Percentiles rank a stretch among this genome's conserved stretches.
These are phyloP conservation scores for Sambucus nigra DNA, from an alignment of 129 eudicot species.

Conservation along the genomic window DNA sequence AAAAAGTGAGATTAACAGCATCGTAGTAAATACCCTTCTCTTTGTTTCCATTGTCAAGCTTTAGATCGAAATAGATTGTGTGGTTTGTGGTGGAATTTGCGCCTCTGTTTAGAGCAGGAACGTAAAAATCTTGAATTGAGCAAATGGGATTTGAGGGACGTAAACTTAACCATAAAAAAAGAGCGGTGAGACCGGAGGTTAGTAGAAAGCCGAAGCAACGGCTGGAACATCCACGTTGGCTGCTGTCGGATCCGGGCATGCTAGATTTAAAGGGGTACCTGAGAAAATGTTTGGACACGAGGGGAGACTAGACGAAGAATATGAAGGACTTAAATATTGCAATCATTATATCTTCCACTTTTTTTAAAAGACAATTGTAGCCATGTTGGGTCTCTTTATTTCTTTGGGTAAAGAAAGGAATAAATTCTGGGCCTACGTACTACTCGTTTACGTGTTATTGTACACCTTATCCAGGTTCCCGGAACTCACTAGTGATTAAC, in stretches of 20 bases:
- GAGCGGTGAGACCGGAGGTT: conserved; percentile 49
- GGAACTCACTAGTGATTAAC: too few relatives aligned
- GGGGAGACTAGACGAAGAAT: not conserved
- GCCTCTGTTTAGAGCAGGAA: conserved; percentile 28
- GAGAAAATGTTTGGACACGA: not conserved
- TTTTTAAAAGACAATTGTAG: too few relatives aligned
- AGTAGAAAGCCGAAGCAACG: conserved; percentile 45
- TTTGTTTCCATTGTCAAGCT: conserved; percentile 32
- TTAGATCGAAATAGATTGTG: conserved; percentile 29
- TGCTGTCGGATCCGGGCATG: conserved; percentile 30
- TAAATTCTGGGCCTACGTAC: too few relatives aligned
- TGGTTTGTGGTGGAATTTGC: conserved; percentile 16
- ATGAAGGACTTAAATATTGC: too few relatives aligned
- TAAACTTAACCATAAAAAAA: conserved; percentile 60
- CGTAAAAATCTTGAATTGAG: conserved; percentile 36
- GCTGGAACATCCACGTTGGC: conserved; percentile 28
- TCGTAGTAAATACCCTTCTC: conserved; percentile 41
- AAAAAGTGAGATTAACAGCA: conserved; percentile 27
- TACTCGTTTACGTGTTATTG: too few relatives aligned
- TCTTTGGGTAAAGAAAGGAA: too few relatives aligned
- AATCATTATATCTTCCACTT: too few relatives aligned
- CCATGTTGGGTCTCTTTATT: too few relatives aligned
- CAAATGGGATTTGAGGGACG: conserved; percentile 32
- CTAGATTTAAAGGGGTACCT: not conserved
- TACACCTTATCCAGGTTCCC: too few relatives aligned